Conservation (phyloP, 108 stramenopile species). For the Cyclotella sp. region DNA sequence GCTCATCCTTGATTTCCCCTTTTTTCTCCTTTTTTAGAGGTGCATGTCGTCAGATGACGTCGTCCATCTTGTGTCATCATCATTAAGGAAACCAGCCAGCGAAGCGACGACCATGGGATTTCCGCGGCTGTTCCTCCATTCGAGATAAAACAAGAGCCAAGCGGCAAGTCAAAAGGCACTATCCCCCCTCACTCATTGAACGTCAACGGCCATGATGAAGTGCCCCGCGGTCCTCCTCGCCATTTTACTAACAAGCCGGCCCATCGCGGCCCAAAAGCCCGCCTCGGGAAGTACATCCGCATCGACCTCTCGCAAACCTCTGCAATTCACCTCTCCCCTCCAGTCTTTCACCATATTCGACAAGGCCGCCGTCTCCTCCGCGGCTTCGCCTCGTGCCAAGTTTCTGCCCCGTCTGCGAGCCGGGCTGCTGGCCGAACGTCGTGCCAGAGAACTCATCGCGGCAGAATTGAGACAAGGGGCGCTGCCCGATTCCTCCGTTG, state of each 20-base stretch:
- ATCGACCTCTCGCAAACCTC: conserved; percentile 7
- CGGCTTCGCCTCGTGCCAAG: conserved; percentile 50
- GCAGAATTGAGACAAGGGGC: conserved; percentile 42
- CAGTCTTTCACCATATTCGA: conserved; percentile 80
- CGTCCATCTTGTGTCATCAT: too few species aligned
- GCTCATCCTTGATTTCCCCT: too few species aligned
- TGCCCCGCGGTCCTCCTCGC: not conserved
- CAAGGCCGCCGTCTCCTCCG: conserved; percentile 38
- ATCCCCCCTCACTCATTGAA: too few species aligned
- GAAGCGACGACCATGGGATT: not conserved
- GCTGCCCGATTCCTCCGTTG: not conserved
- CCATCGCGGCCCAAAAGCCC: conserved; percentile 13
- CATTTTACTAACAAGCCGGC: conserved; percentile 1
- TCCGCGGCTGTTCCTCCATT: too few species aligned
- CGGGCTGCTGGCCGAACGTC: conserved; percentile 71
- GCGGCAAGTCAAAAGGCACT: too few species aligned
- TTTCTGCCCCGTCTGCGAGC: conserved; percentile 69
- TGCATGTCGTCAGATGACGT: too few species aligned
- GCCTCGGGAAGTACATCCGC: not conserved
- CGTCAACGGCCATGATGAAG: not conserved
- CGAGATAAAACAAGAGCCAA: too few species aligned
- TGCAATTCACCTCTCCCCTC: conserved; percentile 77
- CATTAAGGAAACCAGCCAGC: not conserved
- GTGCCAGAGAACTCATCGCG: conserved; percentile 55
- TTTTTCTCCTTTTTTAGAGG: too few species aligned